Evolutionary conservation across 352 stramenopile species (phyloP).

Genomic region (Globisporangium takayamanum): DNA sequence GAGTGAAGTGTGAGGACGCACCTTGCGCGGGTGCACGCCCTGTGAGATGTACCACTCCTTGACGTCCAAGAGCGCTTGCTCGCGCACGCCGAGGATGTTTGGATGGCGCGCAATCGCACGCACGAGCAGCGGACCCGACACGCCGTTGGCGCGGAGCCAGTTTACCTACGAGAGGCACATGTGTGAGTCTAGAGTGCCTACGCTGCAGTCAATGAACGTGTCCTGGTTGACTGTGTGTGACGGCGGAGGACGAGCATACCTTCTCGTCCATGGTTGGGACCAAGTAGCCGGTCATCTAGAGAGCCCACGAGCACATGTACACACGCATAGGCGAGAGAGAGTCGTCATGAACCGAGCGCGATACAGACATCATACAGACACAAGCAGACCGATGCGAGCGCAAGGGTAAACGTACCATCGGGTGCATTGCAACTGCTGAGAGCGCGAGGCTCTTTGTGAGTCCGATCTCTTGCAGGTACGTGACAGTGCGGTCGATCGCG

Average conservation of each 20-base stretch:
- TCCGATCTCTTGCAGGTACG: conserved; percentile 25
- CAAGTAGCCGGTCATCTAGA: conserved; percentile 26
- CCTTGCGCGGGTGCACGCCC: conserved; percentile 25
- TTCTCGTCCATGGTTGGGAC: conserved; percentile 31
- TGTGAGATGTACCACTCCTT: conserved; percentile 34
- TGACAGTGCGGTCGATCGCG: conserved; percentile 19
- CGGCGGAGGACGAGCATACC: conserved; percentile 10
- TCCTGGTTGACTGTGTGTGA: not conserved
- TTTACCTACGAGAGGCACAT: conserved; percentile 15
- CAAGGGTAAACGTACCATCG: conserved; percentile 16
- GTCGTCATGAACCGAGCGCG: not conserved
- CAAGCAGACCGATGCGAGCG: not conserved
- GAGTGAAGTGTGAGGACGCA: conserved; percentile 3
- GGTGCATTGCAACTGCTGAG: conserved; percentile 24
- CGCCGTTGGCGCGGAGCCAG: conserved; percentile 25
- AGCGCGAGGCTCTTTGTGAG: conserved; percentile 26
- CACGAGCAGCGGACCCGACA: conserved; percentile 25
- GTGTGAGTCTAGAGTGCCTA: not conserved
- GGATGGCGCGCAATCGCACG: conserved; percentile 27
- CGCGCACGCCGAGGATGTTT: conserved; percentile 28
- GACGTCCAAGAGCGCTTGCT: conserved; percentile 22
- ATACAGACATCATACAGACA: not conserved
- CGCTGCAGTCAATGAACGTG: no score
- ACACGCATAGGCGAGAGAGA: not conserved
- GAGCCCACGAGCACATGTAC: not conserved